Conservation (phyloP, 1,284 basidiomycete genomes). For the Athelia sp. region DNA sequence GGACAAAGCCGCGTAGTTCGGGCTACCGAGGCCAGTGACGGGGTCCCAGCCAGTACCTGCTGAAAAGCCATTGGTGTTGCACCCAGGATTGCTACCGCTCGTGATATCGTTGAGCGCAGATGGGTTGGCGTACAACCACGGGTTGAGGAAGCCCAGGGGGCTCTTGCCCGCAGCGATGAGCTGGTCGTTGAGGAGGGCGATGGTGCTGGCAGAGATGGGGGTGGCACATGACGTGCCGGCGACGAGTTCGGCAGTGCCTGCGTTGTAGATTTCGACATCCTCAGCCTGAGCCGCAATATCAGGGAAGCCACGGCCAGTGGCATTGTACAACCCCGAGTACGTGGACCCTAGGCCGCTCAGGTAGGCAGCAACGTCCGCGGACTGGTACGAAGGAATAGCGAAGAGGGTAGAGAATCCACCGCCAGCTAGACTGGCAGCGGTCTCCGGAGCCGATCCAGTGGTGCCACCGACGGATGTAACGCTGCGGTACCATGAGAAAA, state of each 20-base stretch:
- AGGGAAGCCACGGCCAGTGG: constrained; percentile 29
- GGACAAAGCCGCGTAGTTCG: neutral
- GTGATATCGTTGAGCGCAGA: constrained; percentile 41
- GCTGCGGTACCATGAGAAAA: constrained; percentile 4
- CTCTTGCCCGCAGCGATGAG: constrained; percentile 36
- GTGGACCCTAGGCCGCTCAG: neutral
- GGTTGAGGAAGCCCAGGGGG: constrained; percentile 46
- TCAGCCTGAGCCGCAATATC: constrained; percentile 31
- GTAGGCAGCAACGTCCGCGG: neutral
- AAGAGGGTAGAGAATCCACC: constrained; percentile 1
- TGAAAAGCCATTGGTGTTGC: constrained; percentile 22
- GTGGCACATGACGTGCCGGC: constrained; percentile 51
- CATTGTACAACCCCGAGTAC: neutral
- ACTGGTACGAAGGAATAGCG: neutral
- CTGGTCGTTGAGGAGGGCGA: constrained; percentile 54
- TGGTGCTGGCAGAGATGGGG: constrained; percentile 44
- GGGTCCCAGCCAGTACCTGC: constrained; percentile 26
- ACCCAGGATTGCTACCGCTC: constrained; percentile 29
- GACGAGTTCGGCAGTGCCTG: constrained; percentile 22
- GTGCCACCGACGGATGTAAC: constrained; percentile 34
- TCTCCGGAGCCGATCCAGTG: constrained; percentile 27
- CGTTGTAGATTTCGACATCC: constrained; percentile 22
- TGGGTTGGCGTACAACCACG: constrained; percentile 33
- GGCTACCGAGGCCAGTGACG: constrained; percentile 2
- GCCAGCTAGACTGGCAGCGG: constrained; percentile 25